Evolutionary conservation across 2,329 filamentous ascomycete species (phyloP).

Genomic region (Thielaviopsis musarum): DNA sequence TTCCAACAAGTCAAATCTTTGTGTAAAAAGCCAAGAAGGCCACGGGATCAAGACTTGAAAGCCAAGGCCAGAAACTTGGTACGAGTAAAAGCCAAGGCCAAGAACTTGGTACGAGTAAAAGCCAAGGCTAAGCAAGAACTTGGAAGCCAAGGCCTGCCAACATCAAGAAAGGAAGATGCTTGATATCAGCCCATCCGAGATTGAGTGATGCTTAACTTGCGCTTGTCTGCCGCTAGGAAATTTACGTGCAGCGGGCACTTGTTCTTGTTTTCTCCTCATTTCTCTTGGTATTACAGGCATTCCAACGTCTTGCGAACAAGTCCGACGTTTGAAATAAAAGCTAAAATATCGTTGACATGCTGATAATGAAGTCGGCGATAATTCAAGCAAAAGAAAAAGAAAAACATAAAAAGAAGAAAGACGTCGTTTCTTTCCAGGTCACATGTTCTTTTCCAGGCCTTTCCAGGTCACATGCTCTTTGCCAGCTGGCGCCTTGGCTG

Average conservation of each 20-base stretch:
- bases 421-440: not conserved
- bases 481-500: not conserved
- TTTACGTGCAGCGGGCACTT: not conserved
- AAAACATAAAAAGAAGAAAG: not conserved
- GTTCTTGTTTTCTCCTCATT: not conserved
- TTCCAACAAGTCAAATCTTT: not conserved
- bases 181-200: not conserved
- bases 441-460: not conserved
- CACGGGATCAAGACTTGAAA: not conserved
- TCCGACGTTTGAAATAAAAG: not conserved
- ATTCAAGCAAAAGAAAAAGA: not conserved
- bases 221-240: not conserved
- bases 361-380: too few relatives aligned
- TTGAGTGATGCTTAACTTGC: not conserved
- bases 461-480: not conserved
- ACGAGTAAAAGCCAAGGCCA: not conserved
- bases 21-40: not conserved
- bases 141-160: too few relatives aligned
- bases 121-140: too few relatives aligned
- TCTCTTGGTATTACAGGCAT: not conserved
- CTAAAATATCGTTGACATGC: too few relatives aligned
- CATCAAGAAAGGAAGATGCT: not conserved
- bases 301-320: not conserved
- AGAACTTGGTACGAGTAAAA: too few relatives aligned
- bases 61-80: not conserved